These are phyloP conservation scores for Borovskyia barvae DNA, from an alignment of 208 protist species.

Conservation along the genomic window DNA sequence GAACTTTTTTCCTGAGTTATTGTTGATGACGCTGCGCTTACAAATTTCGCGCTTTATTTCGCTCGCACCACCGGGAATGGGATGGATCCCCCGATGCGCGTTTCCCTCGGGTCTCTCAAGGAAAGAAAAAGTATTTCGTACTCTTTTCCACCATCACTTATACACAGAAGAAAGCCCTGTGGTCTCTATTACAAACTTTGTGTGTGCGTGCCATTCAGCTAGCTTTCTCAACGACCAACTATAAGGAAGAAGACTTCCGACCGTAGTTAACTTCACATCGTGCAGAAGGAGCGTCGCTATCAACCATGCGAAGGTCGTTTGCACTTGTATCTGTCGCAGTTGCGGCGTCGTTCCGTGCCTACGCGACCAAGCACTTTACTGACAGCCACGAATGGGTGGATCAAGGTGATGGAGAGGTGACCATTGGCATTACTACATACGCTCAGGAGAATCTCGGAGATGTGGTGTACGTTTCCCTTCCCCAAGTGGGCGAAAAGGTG, in stretches of 20 bases:
- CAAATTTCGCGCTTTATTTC: too few relatives aligned
- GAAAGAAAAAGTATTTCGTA: too few relatives aligned
- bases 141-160: too few relatives aligned
- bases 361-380: conserved; percentile 81
- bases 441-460: conserved; percentile 91
- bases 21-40: background rate
- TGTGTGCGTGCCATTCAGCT: too few relatives aligned
- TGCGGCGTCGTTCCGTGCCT: conserved; percentile 40
- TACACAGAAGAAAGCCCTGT: too few relatives aligned
- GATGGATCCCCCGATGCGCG: too few relatives aligned
- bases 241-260: too few relatives aligned
- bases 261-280: background rate
- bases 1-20: background rate
- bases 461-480: conserved; percentile 90
- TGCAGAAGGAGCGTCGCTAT: background rate
- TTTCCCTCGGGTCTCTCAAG: too few relatives aligned
- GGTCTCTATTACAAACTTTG: too few relatives aligned
- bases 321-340: conserved; percentile 23
- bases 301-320: conserved; percentile 56
- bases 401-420: conserved; percentile 56
- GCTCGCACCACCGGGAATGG: too few relatives aligned
- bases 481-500: conserved; percentile 82
- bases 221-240: too few relatives aligned
- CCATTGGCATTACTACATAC: conserved; percentile 85
- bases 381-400: conserved; percentile 92